These are phyloP conservation scores for Babesia caballi DNA, from an alignment of 169 alveolate species.

Conservation along the genomic window DNA sequence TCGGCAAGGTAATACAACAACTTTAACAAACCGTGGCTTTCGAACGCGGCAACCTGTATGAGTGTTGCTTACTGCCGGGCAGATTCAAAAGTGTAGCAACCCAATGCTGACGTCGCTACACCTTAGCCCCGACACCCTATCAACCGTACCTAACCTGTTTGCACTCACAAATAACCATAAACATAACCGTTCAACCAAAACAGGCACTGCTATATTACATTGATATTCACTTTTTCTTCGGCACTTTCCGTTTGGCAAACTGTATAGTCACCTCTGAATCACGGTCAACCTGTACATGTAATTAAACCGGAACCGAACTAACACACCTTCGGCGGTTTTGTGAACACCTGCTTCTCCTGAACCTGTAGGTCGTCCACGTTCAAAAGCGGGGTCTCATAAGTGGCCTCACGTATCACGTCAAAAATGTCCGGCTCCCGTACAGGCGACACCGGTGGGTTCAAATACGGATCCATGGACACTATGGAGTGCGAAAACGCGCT, in stretches of 20 bases:
- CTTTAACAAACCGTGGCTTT: no score
- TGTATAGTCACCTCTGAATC: background rate
- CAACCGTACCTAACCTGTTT: no score
- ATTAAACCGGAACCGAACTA: background rate
- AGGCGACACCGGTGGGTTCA: constrained; percentile 3
- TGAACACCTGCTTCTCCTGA: constrained; percentile 28
- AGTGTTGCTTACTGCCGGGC: no score
- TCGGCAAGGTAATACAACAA: no score
- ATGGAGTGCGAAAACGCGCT: constrained; percentile 56
- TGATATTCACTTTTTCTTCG: constrained; percentile 19
- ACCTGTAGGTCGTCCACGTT: constrained; percentile 38
- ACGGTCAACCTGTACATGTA: background rate
- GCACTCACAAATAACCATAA: no score
- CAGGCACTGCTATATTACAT: no score
- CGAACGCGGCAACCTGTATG: no score
- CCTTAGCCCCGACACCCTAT: no score
- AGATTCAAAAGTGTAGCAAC: no score
- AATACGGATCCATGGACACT: constrained; percentile 28
- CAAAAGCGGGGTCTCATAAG: constrained; percentile 30
- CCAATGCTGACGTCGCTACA: no score
- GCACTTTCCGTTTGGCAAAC: constrained; percentile 27
- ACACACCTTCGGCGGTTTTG: background rate
- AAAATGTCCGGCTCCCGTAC: constrained; percentile 18
- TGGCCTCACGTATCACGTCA: constrained; percentile 12
- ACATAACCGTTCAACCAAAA: background rate